phyloP scores from a whole-genome alignment of 768 basidiomycete genomes.

The Phylloporus sp. region DNA sequence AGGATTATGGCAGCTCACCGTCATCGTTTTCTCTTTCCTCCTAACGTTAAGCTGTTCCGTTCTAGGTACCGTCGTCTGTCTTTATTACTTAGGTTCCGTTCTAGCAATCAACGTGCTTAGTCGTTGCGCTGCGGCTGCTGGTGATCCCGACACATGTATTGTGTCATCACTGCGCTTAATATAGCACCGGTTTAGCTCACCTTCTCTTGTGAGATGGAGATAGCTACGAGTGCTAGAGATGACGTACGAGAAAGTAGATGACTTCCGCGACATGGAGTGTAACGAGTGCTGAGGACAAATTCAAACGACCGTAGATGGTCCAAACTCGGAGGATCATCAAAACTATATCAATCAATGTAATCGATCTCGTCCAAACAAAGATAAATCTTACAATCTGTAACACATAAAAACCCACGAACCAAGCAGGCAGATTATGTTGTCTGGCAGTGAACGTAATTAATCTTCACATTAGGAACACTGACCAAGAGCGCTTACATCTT shows the following conservation, averaged over 20 bases:
- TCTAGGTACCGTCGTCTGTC: no score
- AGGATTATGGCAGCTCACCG: no score
- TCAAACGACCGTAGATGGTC: not conserved
- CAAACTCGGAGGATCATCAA: slow-evolving; percentile 1
- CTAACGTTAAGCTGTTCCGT: no score
- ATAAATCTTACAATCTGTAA: slow-evolving; percentile 1
- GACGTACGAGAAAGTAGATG: not conserved
- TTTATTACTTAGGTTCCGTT: no score
- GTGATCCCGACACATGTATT: no score
- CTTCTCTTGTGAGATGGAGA: not conserved
- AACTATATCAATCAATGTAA: not conserved
- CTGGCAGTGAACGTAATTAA: not conserved
- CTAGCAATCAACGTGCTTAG: no score
- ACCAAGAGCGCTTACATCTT: not conserved
- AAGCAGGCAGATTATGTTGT: not conserved
- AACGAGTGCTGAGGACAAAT: not conserved
- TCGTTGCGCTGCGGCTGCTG: no score
- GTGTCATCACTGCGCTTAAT: not conserved
- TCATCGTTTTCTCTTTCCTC: no score
- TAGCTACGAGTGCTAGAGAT: not conserved
- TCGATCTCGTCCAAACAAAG: no score
- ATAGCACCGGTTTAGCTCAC: no score
- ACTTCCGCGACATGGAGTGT: not conserved
- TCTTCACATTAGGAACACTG: not conserved
- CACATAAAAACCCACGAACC: not conserved